Base-by-base conservation (phyloP, 805 yeast species). In the Isabelozyma heimii region DNA sequence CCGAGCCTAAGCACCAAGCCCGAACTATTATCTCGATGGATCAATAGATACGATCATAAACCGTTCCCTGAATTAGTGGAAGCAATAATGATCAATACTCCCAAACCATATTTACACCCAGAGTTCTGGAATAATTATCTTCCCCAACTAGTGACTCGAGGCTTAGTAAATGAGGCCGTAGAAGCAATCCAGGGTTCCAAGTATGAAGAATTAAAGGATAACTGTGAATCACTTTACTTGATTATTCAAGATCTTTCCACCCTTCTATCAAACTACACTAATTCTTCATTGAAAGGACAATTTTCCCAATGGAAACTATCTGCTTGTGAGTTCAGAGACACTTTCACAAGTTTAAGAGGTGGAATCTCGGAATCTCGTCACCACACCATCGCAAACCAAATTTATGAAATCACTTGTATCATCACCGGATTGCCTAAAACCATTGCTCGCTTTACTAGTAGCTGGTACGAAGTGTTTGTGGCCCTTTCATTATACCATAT, bases 401-500 rank as follows among this genome's bases (percentile, higher is more conserved):
- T 81, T 15, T 65, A 64, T 47, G 79, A 75, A 42, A 53, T 81
- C 24, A 55, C 79, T 4, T 61, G 71, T 13, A 67, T 79, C 4
- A 58, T 79, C 52, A 72, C 80, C 2, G 85, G 85, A 1, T 66
- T 69, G 37, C 73, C 76, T 8, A 72, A 75, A 37, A 71, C 82
- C 3, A 85, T 85, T 17, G 60, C 81, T 3, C 69, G 71, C 13
- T 73, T 70, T 56, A 77, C 88, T 13, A 69, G 72, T 6, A 65
- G 80, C 0, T 87, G 95, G 95, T 86, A 83, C 60, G 94, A 87
- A 58, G 72, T 83, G 12, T 74, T 81, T 38, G 67, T 76, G 38
- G 81, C 82, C 7, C 71, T 83, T n/a, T 61, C 82, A 8, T 65
- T 84, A 37, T 88, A 72, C 59, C 84, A 83, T 58, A 75, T 86